phyloP scores from a whole-genome alignment of 1,284 basidiomycete species.

The Butyriboletus appendiculatus region DNA sequence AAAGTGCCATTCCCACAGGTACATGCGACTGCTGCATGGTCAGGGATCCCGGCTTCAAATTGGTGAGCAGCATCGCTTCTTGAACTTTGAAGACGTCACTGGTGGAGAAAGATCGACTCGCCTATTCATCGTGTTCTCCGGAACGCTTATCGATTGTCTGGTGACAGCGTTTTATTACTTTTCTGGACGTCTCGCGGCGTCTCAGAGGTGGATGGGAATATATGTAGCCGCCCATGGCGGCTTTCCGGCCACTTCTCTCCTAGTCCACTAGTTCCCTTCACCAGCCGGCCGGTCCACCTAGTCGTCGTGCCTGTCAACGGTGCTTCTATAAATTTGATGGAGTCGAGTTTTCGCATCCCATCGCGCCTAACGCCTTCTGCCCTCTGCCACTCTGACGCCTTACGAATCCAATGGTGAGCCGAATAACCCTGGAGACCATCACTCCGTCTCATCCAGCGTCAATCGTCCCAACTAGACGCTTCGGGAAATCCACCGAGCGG shows the following conservation, averaged over 20 bases:
- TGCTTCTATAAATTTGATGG: conserved; percentile 23
- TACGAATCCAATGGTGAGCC: conserved; percentile 14
- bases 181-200: background rate
- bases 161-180: background rate
- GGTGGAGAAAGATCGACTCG: conserved; percentile 1
- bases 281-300: background rate
- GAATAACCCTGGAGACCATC: background rate
- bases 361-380: background rate
- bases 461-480: conserved; percentile 11
- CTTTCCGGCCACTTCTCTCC: background rate
- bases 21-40: conserved; percentile 22
- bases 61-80: conserved; percentile 10
- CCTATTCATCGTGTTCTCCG: conserved; percentile 17
- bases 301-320: background rate
- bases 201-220: background rate
- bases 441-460: conserved; percentile 1
- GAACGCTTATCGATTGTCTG: conserved; percentile 11
- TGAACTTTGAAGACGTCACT: conserved; percentile 7
- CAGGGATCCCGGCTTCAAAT: conserved; percentile 6
- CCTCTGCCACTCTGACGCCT: conserved; percentile 1
- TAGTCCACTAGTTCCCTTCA: background rate
- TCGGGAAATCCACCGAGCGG: conserved; percentile 2
- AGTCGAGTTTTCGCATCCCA: background rate
- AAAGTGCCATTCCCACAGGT: background rate
- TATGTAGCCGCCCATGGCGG: conserved; percentile 18